Evolutionary conservation across 2,329 filamentous ascomycete species (phyloP), one percentile per base, ranked within the genome.

Genomic region (Hypoxylon sp.): DNA sequence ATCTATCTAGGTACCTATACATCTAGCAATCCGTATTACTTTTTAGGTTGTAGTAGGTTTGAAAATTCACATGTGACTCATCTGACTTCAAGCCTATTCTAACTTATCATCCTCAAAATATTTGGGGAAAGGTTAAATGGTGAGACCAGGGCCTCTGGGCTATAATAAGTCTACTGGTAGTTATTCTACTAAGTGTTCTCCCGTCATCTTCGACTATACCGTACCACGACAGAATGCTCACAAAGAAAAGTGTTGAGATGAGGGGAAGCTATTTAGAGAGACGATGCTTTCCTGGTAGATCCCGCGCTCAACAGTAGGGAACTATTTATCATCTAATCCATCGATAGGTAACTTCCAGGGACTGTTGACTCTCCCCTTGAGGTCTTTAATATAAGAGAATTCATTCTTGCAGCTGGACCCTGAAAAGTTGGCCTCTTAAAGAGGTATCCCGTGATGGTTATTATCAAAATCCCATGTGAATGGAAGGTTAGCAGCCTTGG

Each of bases 401-500:
- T n/a, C 31, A 47, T 53, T 48, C 24, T 33, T 17, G 22, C 47
- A 26, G 42, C 47, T 44, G n/a, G 54, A 67, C 42, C 39, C 11
- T 44, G 5, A 59, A 42, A n/a, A 46, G 26, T 11, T 6, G 47
- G 37, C 22, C n/a, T 62, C 63, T 62, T 11, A 42, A 64, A 62
- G 39, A n/a, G 52, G 53, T n/a, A 51, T 61, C 31, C 63, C 39
- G 52, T 37, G 33, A 31, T 60, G 51, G 63, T 22, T 64, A 70
- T 66, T 42, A 33, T 58, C 55, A 48, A 48, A 13, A 24, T 33
- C 26, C 51, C 58, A 48, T 14, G 24, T 33, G 33, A 33, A 52
- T 39, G 55, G 31, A 50, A 52, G 44, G 65, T 47, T 39, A 31
- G 33, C 14, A 46, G 35, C 14, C 56, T 50, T 58, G 52, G 39